Percentiles rank a stretch among this genome's conserved stretches.
Evolutionary conservation across 352 stramenopile species (phyloP).

Genomic region (Globisporangium splendens): DNA sequence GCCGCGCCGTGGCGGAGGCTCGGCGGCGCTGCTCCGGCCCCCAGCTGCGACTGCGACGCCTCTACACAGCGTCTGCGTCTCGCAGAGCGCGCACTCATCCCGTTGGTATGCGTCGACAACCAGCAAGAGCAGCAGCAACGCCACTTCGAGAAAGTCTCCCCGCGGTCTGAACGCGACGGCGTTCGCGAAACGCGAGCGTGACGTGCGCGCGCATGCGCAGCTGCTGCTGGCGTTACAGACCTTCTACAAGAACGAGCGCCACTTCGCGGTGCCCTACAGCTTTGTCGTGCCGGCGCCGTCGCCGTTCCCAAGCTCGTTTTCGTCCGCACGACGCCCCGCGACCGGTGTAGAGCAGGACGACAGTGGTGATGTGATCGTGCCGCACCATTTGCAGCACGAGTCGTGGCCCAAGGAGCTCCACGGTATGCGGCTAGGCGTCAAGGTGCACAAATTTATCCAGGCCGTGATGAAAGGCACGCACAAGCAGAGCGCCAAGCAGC

Average conservation of each 20-base stretch:
- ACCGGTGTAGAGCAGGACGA: background rate
- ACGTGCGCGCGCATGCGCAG: constrained; percentile 13
- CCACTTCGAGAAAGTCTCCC: background rate
- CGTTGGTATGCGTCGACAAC: no score
- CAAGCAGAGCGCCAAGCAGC: constrained; percentile 27
- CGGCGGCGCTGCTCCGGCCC: no score
- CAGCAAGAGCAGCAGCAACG: background rate
- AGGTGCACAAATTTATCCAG: constrained; percentile 58
- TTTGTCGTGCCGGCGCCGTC: constrained; percentile 32
- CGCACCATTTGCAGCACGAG: constrained; percentile 5
- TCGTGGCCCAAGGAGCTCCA: constrained; percentile 50
- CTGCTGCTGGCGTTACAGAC: constrained; percentile 45
- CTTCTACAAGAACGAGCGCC: constrained; percentile 51
- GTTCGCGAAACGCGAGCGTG: background rate
- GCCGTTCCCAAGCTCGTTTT: constrained; percentile 26
- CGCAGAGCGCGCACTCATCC: no score
- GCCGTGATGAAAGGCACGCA: constrained; percentile 19
- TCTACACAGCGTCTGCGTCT: no score
- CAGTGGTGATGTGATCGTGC: background rate
- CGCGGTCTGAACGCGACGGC: background rate
- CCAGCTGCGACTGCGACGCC: no score
- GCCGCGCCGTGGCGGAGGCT: no score
- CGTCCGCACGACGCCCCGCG: background rate
- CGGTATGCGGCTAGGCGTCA: constrained; percentile 44
- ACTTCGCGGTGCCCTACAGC: constrained; percentile 58